phyloP scores from a whole-genome alignment of 306 rosid species.

The Geum urbanum region DNA sequence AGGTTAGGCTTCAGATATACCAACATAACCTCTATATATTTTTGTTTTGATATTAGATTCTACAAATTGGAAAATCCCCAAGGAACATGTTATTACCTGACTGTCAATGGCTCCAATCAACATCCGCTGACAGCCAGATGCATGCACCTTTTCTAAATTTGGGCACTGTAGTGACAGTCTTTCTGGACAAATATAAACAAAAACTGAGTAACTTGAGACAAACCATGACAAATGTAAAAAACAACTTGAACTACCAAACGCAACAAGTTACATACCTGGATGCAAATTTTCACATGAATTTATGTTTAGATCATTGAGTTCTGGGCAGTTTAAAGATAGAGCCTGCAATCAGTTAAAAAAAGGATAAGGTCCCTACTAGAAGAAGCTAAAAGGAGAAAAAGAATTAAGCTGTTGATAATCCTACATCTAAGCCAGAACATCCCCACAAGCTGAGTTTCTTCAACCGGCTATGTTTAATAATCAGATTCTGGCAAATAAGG shows the following conservation, averaged over 20 bases:
- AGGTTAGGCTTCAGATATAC: neutral
- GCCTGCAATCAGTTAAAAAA: slow-evolving; percentile 53
- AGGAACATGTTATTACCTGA: slow-evolving; percentile 52
- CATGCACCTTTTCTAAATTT: slow-evolving; percentile 69
- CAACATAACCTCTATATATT: neutral
- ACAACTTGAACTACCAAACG: slow-evolving; percentile 10
- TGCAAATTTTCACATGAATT: slow-evolving; percentile 82
- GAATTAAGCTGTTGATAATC: slow-evolving; percentile 25
- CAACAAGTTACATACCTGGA: slow-evolving; percentile 57
- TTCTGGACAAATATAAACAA: slow-evolving; percentile 46
- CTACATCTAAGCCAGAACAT: slow-evolving; percentile 88
- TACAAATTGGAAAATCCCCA: neutral
- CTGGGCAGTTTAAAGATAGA: slow-evolving; percentile 75
- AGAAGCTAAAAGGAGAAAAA: slow-evolving; percentile 17
- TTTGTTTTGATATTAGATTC: neutral
- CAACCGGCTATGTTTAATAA: slow-evolving; percentile 71
- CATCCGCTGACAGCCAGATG: slow-evolving; percentile 61
- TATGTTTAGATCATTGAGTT: slow-evolving; percentile 76
- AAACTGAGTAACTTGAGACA: neutral
- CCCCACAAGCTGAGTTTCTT: slow-evolving; percentile 98
- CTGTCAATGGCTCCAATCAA: slow-evolving; percentile 54
- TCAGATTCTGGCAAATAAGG: slow-evolving; percentile 69
- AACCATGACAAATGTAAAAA: slow-evolving; percentile 9
- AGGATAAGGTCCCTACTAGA: slow-evolving; percentile 27
- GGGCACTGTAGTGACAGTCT: slow-evolving; percentile 81